Evolutionary conservation across 345 rosid genomes (phyloP).

Genomic region (Brassica nigra): DNA sequence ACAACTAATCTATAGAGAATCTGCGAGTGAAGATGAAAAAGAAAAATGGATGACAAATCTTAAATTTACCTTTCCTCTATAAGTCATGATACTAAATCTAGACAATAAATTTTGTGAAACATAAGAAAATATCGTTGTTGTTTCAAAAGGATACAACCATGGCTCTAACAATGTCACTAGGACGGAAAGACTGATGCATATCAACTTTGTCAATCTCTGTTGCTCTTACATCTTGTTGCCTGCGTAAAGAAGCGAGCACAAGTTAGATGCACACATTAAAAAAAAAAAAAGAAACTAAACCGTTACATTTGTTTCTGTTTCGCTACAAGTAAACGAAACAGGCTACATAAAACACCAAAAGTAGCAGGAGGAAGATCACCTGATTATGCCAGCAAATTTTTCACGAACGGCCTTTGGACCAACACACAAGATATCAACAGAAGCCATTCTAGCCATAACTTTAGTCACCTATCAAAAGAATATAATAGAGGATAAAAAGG

Average conservation of each 20-base stretch:
- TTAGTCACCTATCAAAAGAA: conserved; percentile 43
- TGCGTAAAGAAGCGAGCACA: conserved; percentile 39
- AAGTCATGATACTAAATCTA: too few species aligned
- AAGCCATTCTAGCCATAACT: conserved; percentile 76
- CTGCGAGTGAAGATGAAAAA: neutral
- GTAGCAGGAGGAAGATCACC: conserved; percentile 39
- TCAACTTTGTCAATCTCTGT: conserved; percentile 95
- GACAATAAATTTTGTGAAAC: neutral
- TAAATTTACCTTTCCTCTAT: too few species aligned
- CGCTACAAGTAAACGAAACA: neutral
- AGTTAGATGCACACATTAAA: neutral
- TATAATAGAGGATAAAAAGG: too few species aligned
- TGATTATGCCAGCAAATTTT: conserved; percentile 78
- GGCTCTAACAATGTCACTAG: conserved; percentile 90
- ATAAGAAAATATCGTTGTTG: neutral
- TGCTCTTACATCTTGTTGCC: conserved; percentile 95
- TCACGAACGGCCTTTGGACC: conserved; percentile 77
- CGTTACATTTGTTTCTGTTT: too few species aligned
- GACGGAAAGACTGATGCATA: conserved; percentile 75
- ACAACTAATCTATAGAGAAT: neutral
- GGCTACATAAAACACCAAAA: neutral
- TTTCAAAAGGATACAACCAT: conserved; percentile 70
- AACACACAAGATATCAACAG: conserved; percentile 86
- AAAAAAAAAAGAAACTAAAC: too few species aligned
- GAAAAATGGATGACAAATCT: too few species aligned